A percentile compares a stretch with the other conserved stretches of the same genome.
Evolutionary conservation across 495 filamentous ascomycete species (phyloP).

Genomic region (Tuber umbilicatum): DNA sequence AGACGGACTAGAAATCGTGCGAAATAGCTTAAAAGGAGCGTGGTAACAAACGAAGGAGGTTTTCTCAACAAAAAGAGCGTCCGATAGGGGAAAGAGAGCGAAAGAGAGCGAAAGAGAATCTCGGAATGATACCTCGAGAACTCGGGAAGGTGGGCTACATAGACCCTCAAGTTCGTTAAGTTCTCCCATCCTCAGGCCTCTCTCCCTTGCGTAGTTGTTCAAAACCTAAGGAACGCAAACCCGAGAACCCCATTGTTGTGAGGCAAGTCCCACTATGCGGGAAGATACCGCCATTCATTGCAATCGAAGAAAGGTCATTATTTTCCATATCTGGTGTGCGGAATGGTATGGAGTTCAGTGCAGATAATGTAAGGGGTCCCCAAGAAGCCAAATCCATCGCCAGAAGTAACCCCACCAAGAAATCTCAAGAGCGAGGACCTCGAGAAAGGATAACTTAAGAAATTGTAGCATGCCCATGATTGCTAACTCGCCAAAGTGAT

Average conservation of each 20-base stretch:
- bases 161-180: neutral
- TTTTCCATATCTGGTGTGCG: neutral
- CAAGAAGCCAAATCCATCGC: neutral
- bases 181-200: neutral
- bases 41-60: constrained; percentile 21
- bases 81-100: constrained; percentile 19
- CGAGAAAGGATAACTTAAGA: neutral
- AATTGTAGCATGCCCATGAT: neutral
- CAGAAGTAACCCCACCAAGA: neutral
- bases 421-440: neutral
- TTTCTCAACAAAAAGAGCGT: constrained; percentile 13
- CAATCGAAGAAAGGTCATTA: neutral
- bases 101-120: constrained; percentile 24
- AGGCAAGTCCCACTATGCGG: neutral
- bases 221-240: neutral
- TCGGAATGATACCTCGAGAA: constrained; percentile 2
- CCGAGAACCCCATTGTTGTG: neutral
- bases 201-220: neutral
- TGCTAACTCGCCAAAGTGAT: constrained; percentile 32
- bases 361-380: neutral
- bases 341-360: constrained; percentile 1
- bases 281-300: neutral
- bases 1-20: constrained; percentile 14
- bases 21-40: constrained; percentile 19
- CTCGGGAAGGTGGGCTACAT: neutral